Base-by-base conservation (phyloP, 768 basidiomycete genomes). In the Trametopsis cervina region DNA sequence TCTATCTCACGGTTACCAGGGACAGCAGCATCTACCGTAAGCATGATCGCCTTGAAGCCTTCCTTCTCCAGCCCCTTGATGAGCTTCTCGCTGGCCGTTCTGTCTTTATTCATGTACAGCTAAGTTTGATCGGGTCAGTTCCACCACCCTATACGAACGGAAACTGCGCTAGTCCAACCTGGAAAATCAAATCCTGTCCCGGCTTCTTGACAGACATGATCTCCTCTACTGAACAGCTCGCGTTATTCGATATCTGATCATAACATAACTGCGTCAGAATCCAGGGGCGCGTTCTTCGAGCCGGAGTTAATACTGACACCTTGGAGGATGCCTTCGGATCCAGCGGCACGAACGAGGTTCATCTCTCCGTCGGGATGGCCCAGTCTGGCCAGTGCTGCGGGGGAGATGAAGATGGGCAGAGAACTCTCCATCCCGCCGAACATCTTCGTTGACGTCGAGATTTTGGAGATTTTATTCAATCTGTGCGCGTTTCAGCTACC, bases 361-460 rank as follows among this genome's bases (percentile, higher is more conserved):
- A 69, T 63, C 56, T 78, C 76, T 20, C 76, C 76, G 17, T 71
- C 63, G 2, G 73, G 74, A 52, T 77, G 74, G 2, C 75, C 76
- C 2, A 75, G 62, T 1, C 62, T 57, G 7, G 65, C 66, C 35
- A 65, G 56, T n/a, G 70, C 72, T 4, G 69, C 65, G n/a, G 66
- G 72, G 25, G 60, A 65, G 60, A 72, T 62, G 55, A 66, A 72
- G 51, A 75, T 63, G 18, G 68, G 66, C 21, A 74, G 58, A 23
- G 57, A 61, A 22, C 51, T 48, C 2, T 59, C 51, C 37, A 58
- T 47, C 17, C 46, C 39, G 9, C 58, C 57, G 17, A 62, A 52
- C 40, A 64, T 48, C 10, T 46, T 58, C 22, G 56, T 60, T 22
- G 45, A 20, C 1, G 61, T 62, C 4, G 54, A 54, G 3, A 57